Conservation (phyloP, 345 rosid genomes). For the Anacardium occidentale region DNA sequence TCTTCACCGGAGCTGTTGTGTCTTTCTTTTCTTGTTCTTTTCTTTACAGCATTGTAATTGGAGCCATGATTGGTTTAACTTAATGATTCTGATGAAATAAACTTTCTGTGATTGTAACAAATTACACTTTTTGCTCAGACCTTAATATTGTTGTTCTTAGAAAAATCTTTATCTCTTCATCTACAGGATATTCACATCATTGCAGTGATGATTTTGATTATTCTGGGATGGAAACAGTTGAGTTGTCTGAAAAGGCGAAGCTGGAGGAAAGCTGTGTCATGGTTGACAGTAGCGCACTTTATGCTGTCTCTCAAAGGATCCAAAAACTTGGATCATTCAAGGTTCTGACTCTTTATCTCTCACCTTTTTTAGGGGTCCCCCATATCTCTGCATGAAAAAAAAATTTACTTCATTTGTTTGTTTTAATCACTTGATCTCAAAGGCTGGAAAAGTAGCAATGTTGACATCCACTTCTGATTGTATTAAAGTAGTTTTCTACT, state of each 20-base stretch:
- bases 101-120: background rate
- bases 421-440: background rate
- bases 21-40: background rate
- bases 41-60: background rate
- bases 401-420: background rate
- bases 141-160: background rate
- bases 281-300: slow-evolving; percentile 42
- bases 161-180: background rate
- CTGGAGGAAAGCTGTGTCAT: slow-evolving; percentile 41
- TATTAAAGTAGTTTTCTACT: background rate
- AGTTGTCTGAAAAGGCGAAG: slow-evolving; percentile 36
- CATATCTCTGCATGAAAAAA: background rate
- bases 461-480: no score
- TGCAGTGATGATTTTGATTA: slow-evolving; percentile 23
- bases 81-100: background rate
- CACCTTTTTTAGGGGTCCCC: background rate
- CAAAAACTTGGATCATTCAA: slow-evolving; percentile 52
- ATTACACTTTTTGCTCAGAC: background rate
- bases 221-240: slow-evolving; percentile 49
- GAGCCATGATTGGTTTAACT: background rate
- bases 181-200: slow-evolving; percentile 34
- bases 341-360: slow-evolving; percentile 41
- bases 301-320: slow-evolving; percentile 49
- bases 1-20: background rate
- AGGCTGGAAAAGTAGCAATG: no score